Evolutionary conservation across 2,329 filamentous ascomycete species (phyloP).

Genomic region (Microsporum audouinii): DNA sequence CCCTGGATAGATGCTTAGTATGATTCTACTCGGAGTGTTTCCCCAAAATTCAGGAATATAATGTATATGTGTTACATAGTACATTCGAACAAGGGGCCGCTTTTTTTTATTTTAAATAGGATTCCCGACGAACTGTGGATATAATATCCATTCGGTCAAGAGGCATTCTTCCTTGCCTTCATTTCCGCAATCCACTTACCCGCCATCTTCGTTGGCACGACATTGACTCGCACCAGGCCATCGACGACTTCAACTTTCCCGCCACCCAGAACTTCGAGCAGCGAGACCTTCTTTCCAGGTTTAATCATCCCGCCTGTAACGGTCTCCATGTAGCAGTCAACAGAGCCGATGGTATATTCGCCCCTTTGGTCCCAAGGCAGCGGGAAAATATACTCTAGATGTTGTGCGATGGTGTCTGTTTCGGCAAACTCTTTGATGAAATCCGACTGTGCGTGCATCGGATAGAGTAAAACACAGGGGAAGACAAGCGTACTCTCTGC

Average conservation of each 20-base stretch:
- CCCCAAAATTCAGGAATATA: background rate
- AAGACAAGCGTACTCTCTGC: slow-evolving; percentile 61
- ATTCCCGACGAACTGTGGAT: too few relatives aligned
- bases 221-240: slow-evolving; percentile 67
- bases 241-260: slow-evolving; percentile 82
- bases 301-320: slow-evolving; percentile 68
- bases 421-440: slow-evolving; percentile 84
- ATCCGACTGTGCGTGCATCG: slow-evolving; percentile 68
- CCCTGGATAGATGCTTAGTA: background rate
- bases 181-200: slow-evolving; percentile 72
- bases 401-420: slow-evolving; percentile 60
- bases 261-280: slow-evolving; percentile 61
- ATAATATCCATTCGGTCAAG: background rate
- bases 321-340: slow-evolving; percentile 89
- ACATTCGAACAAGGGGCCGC: background rate
- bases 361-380: slow-evolving; percentile 67
- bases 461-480: slow-evolving; percentile 76
- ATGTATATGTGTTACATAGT: too few relatives aligned
- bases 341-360: slow-evolving; percentile 53
- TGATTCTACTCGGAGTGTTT: background rate
- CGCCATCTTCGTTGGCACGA: slow-evolving; percentile 62
- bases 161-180: slow-evolving; percentile 55
- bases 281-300: slow-evolving; percentile 69
- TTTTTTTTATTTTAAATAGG: too few relatives aligned
- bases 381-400: slow-evolving; percentile 76